Evolutionary conservation across 768 basidiomycete genomes (phyloP).

Genomic region (Antrodiella citrinella): DNA sequence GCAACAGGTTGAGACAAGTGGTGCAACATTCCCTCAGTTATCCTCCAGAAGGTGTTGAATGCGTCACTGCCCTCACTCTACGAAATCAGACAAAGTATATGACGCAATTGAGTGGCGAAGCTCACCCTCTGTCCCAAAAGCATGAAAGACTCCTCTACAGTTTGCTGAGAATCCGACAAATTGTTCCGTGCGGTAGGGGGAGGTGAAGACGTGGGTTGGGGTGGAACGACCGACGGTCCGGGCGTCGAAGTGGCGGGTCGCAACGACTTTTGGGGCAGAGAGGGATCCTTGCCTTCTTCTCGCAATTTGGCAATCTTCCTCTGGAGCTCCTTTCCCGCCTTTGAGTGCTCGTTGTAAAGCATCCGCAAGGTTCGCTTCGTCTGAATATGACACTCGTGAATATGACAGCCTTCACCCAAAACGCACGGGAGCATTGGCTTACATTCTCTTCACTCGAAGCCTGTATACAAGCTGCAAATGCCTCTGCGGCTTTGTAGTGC

Average conservation of each 20-base stretch:
- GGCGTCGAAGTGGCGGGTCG: conserved; percentile 6
- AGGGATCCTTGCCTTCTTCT: conserved; percentile 72
- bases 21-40: conserved; percentile 81
- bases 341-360: conserved; percentile 68
- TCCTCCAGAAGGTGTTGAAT: conserved; percentile 86
- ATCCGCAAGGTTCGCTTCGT: conserved; percentile 71
- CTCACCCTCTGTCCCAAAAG: conserved; percentile 71
- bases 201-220: conserved; percentile 32
- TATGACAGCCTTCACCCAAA: not conserved
- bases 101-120: conserved; percentile 10
- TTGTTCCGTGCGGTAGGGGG: conserved; percentile 42
- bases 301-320: conserved; percentile 62
- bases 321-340: conserved; percentile 63
- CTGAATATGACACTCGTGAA: conserved; percentile 28
- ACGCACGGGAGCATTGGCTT: conserved; percentile 16
- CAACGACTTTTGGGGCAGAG: conserved; percentile 52
- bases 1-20: conserved; percentile 79
- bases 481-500: conserved; percentile 68
- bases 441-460: conserved; percentile 70
- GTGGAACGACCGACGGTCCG: conserved; percentile 16
- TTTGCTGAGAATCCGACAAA: conserved; percentile 38
- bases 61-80: conserved; percentile 67
- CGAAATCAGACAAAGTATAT: not conserved
- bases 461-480: conserved; percentile 65
- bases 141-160: conserved; percentile 87